Percentiles rank a stretch among this genome's conserved stretches.
Evolutionary conservation across 2,329 filamentous ascomycete genomes (phyloP).

Genomic region (Hymenoscyphus fructigenus): DNA sequence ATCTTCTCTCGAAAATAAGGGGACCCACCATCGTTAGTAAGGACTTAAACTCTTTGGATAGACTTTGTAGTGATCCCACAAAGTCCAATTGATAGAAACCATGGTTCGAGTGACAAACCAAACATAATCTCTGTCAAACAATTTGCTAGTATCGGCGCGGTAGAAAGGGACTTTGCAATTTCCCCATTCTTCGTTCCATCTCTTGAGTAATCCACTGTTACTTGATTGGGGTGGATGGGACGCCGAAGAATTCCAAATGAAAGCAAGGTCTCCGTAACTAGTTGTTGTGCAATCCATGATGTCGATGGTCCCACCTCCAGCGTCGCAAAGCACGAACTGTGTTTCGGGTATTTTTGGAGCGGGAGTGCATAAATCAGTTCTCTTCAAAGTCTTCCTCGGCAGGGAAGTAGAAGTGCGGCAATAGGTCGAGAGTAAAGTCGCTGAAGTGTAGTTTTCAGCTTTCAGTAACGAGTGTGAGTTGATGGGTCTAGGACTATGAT

Average conservation of each 20-base stretch:
- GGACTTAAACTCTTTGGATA: neutral
- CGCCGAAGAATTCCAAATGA: conserved; percentile 5
- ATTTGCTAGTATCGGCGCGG: neutral
- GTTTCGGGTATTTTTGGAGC: too few relatives aligned
- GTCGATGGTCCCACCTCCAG: too few relatives aligned
- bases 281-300: neutral
- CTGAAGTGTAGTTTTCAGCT: too few relatives aligned
- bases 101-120: conserved; percentile 9
- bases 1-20: neutral
- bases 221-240: neutral
- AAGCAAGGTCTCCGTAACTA: neutral
- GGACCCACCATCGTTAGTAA: neutral
- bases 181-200: neutral
- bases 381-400: too few relatives aligned
- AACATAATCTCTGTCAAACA: conserved; percentile 8
- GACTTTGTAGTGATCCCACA: conserved; percentile 1
- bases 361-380: too few relatives aligned
- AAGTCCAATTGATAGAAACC: conserved; percentile 5
- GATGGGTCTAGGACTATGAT: too few relatives aligned
- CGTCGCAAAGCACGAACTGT: too few relatives aligned
- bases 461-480: too few relatives aligned
- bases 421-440: too few relatives aligned
- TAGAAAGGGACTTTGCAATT: neutral
- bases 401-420: too few relatives aligned
- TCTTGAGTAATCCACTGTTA: neutral